These are phyloP conservation scores for Thalassiosira profunda DNA, from an alignment of 108 stramenopile species.

Conservation along the genomic window DNA sequence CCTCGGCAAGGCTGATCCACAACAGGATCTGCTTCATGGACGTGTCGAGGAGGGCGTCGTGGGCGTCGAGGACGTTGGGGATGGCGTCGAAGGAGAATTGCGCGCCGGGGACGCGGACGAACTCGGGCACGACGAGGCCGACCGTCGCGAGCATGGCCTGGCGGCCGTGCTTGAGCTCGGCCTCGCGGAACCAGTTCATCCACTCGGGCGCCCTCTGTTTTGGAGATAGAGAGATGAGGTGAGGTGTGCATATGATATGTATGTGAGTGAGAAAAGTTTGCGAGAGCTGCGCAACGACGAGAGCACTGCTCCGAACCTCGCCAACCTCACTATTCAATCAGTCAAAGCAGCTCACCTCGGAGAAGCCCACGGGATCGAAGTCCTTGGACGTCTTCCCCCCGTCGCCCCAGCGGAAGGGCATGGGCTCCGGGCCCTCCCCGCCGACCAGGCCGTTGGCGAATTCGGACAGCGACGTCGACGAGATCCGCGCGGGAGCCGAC, in stretches of 20 bases:
- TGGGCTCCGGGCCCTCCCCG: slow-evolving; percentile 68
- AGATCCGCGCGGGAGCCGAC: slow-evolving; percentile 16
- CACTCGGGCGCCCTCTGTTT: slow-evolving; percentile 56
- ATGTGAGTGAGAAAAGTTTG: too few relatives aligned
- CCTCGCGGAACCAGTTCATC: slow-evolving; percentile 91
- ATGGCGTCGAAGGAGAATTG: slow-evolving; percentile 85
- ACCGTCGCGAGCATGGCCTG: slow-evolving; percentile 90
- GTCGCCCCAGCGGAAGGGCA: slow-evolving; percentile 51
- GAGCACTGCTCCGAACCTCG: neutral
- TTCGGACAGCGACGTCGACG: slow-evolving; percentile 31
- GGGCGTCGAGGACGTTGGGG: slow-evolving; percentile 84
- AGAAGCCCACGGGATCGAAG: slow-evolving; percentile 76
- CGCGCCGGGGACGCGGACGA: slow-evolving; percentile 89
- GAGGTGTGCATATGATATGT: too few relatives aligned
- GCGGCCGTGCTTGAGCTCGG: slow-evolving; percentile 87
- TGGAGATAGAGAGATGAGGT: neutral
- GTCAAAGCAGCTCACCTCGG: slow-evolving; percentile 50
- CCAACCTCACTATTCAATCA: neutral
- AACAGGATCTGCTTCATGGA: slow-evolving; percentile 86
- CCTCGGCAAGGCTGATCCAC: slow-evolving; percentile 78
- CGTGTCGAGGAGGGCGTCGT: slow-evolving; percentile 72
- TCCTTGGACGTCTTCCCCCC: slow-evolving; percentile 41
- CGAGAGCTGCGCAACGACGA: neutral
- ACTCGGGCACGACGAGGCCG: slow-evolving; percentile 86
- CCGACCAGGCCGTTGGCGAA: slow-evolving; percentile 64